Evolutionary conservation across 2,329 filamentous ascomycete genomes (phyloP), one percentile per base, ranked within the genome.

Genomic region (Aschersonia sp.): DNA sequence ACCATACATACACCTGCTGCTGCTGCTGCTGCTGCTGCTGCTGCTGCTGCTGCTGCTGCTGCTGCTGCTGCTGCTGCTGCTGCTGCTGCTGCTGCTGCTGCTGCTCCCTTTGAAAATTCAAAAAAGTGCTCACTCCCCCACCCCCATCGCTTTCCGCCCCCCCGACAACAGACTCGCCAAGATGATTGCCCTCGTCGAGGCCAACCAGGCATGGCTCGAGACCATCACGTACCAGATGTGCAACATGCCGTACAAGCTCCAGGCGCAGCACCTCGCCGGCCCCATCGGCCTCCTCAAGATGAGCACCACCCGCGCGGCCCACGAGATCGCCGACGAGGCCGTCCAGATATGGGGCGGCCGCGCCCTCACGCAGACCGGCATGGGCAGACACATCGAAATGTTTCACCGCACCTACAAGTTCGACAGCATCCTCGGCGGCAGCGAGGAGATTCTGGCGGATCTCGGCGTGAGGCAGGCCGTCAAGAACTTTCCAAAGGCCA

Each of bases 401-500:
- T 92, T 92, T 68, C 78, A 90, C 63, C 73, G 85, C 44, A 87
- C 82, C 2, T 86, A 89, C 66, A 92, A 92, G 67, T 92, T 85
- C 48, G 81, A 86, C 62, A 74, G 82, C 29, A 84, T 86, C 49
- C 65, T 90, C 30, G 87, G 87, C 49, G 87, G 87, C 9, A 83
- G 85, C 1, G 87, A 94, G 65, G 87, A 94, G 68, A 81, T 94
- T 50, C 62, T 94, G 49, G 83, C 76, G 5, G 87, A 94, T 65
- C 62, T 94, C 47, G 87, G 86, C 7, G 86, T 94, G 1, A 73
- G 86, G 53, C 87, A 94, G 66, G 87, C 87, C 29, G 80, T 92
- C 72, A 85, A 82, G 64, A 75, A 78, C 54, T 89, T 94, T 71
- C 87, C 87, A 32, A 90, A 90, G 68, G 78, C 84, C 2, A 42